phyloP scores from a whole-genome alignment of 1,284 basidiomycete genomes.

The Cryptococcus neoformans region DNA sequence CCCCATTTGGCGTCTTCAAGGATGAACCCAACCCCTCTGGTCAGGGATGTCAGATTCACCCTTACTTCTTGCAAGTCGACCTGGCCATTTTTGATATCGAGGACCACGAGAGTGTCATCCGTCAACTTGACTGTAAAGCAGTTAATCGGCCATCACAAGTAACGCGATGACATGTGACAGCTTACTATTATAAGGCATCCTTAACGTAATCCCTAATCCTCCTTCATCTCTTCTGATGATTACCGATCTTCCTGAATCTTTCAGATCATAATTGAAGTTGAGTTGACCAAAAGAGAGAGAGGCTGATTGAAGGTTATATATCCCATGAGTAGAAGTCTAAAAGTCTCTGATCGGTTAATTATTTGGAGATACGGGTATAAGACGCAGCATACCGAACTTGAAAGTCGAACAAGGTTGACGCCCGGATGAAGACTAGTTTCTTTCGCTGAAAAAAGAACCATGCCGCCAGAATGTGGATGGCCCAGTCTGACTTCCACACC shows the following conservation, averaged over 20 bases:
- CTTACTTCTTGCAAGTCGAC: no score
- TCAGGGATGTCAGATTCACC: no score
- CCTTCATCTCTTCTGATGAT: slow-evolving; percentile 20
- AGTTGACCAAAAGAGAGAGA: slow-evolving; percentile 22
- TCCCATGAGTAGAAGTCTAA: slow-evolving; percentile 29
- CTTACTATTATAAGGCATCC: slow-evolving; percentile 39
- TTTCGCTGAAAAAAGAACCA: slow-evolving; percentile 27
- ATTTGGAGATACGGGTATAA: not conserved
- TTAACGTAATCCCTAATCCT: slow-evolving; percentile 21
- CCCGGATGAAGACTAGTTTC: slow-evolving; percentile 28
- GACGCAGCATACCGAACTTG: slow-evolving; percentile 32
- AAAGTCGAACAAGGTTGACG: slow-evolving; percentile 25
- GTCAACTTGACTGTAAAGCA: no score
- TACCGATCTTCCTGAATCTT: slow-evolving; percentile 8
- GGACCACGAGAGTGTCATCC: no score
- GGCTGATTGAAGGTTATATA: slow-evolving; percentile 19
- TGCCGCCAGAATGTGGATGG: not conserved
- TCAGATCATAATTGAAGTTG: slow-evolving; percentile 16
- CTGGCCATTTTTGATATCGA: slow-evolving; percentile 24
- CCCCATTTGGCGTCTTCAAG: no score
- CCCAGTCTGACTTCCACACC: no score
- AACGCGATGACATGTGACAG: slow-evolving; percentile 28
- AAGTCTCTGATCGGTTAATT: not conserved
- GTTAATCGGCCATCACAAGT: no score
- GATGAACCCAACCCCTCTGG: no score